phyloP scores from a whole-genome alignment of 805 yeast genomes.

The Myxozyma geophila region DNA sequence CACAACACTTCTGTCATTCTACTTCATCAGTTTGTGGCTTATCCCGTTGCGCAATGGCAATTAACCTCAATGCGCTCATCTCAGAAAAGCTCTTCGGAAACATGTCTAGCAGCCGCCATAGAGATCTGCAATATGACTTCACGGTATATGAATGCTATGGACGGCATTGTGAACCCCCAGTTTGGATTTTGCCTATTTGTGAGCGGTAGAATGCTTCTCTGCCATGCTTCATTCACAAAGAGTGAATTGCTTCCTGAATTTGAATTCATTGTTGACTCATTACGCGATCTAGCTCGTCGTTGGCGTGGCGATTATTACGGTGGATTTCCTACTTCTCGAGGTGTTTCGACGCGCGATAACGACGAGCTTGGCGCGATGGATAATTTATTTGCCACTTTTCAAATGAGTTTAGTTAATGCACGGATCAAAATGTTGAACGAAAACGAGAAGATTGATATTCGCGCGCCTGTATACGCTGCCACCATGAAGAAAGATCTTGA shows the following conservation, averaged over 20 bases:
- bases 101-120: constrained; percentile 16
- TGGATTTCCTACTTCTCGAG: not conserved
- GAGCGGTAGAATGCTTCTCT: constrained; percentile 17
- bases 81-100: constrained; percentile 15
- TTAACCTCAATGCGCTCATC: constrained; percentile 12
- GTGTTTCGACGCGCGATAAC: not conserved
- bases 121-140: constrained; percentile 20
- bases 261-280: constrained; percentile 4
- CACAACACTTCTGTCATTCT: constrained; percentile 21
- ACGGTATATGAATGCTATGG: constrained; percentile 14
- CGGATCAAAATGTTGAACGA: constrained; percentile 14
- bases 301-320: constrained; percentile 18
- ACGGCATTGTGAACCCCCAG: constrained; percentile 17
- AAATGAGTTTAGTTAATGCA: constrained; percentile 8
- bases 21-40: constrained; percentile 24
- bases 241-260: constrained; percentile 15
- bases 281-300: constrained; percentile 11
- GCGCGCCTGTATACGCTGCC: constrained; percentile 18
- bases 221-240: constrained; percentile 16
- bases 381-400: constrained; percentile 17
- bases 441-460: constrained; percentile 14
- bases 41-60: constrained; percentile 22
- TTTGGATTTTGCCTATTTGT: constrained; percentile 27
- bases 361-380: constrained; percentile 6
- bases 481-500: not conserved